These are phyloP conservation scores for Dianthus caryophyllus DNA, from an alignment of 148 eudicot genomes.

Conservation along the genomic window DNA sequence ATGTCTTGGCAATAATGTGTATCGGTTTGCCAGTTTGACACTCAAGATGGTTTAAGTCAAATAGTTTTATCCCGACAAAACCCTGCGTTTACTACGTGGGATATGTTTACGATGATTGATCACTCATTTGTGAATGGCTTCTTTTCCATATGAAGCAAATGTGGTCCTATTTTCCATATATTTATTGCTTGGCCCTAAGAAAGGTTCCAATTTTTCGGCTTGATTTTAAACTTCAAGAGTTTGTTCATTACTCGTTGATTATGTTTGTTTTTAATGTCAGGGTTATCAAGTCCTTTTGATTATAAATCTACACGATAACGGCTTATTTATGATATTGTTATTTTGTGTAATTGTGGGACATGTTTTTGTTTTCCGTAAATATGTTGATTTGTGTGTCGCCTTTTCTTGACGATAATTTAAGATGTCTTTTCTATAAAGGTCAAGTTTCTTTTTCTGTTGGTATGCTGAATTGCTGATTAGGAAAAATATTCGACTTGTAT, in stretches of 20 bases:
- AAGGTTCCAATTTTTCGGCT: slow-evolving; percentile 6
- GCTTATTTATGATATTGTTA: background rate
- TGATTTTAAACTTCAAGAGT: background rate
- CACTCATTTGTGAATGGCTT: background rate
- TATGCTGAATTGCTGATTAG: no score
- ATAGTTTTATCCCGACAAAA: background rate
- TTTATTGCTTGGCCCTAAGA: background rate
- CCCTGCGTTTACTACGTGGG: background rate
- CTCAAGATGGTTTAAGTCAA: no score
- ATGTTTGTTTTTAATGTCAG: background rate
- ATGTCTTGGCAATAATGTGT: no score
- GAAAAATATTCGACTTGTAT: no score
- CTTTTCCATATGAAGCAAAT: background rate
- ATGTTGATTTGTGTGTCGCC: background rate
- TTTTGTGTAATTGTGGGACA: background rate
- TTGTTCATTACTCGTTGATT: background rate
- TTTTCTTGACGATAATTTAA: background rate
- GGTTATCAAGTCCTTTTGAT: background rate
- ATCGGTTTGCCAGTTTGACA: no score
- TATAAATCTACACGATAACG: background rate
- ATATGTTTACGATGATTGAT: background rate
- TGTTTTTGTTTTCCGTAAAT: background rate
- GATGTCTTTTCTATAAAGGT: background rate
- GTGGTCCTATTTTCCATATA: background rate
- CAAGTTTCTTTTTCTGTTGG: background rate